These are phyloP conservation scores for Colletotrichum scovillei DNA, from an alignment of 2,329 filamentous ascomycete genomes.

Conservation along the genomic window DNA sequence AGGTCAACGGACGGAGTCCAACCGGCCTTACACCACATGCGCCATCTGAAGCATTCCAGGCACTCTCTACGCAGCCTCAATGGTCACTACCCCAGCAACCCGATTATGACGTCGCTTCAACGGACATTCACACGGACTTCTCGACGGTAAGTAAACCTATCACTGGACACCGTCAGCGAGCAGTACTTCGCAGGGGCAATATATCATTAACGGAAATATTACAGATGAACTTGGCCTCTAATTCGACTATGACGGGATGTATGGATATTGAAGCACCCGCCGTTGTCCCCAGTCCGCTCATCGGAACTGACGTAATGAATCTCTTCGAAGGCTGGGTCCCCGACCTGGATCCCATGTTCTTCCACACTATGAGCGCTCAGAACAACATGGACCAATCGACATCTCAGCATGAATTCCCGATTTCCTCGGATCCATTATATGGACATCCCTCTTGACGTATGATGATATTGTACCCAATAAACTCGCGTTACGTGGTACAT, in stretches of 20 bases:
- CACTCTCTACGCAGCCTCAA: background rate
- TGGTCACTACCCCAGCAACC: background rate
- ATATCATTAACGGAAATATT: background rate
- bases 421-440: background rate
- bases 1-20: conserved; percentile 22
- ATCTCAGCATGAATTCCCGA: background rate
- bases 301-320: conserved; percentile 42
- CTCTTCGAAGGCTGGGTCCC: conserved; percentile 40
- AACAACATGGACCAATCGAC: background rate
- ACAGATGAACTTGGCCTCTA: background rate
- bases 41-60: background rate
- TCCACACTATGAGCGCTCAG: background rate
- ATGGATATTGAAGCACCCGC: conserved; percentile 29
- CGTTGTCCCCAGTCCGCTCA: conserved; percentile 2
- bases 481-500: no score
- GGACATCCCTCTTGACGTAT: background rate
- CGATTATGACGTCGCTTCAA: background rate
- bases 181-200: background rate
- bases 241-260: conserved; percentile 17
- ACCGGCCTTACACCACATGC: background rate
- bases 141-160: background rate
- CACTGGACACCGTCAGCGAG: background rate
- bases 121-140: background rate
- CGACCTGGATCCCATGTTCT: conserved; percentile 39
- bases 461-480: no score